Percentiles rank a stretch among this genome's conserved stretches.
These are phyloP conservation scores for Nemania sp. DNA, from an alignment of 2,329 filamentous ascomycete species.

Conservation along the genomic window DNA sequence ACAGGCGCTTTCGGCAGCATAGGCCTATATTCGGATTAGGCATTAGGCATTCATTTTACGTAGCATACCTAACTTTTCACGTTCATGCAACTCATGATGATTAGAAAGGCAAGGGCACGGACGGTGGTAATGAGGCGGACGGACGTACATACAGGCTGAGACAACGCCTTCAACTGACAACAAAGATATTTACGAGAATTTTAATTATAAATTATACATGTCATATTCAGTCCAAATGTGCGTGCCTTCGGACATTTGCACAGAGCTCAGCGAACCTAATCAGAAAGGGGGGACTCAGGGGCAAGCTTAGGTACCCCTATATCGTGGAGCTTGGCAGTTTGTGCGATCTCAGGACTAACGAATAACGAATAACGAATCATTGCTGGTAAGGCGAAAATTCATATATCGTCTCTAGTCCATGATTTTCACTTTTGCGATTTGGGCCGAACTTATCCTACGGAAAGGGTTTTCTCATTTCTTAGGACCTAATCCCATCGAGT, in stretches of 20 bases:
- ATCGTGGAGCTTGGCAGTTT: too few species aligned
- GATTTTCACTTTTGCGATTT: too few species aligned
- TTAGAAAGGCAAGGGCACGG: conserved; percentile 1
- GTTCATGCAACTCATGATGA: background rate
- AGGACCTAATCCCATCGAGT: background rate
- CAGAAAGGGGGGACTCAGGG: too few species aligned
- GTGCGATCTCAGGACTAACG: too few species aligned
- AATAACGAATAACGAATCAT: too few species aligned
- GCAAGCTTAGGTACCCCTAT: too few species aligned
- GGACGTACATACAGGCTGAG: conserved; percentile 26
- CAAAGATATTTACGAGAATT: conserved; percentile 14
- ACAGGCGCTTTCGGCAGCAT: conserved; percentile 31
- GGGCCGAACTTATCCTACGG: too few species aligned
- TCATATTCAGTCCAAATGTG: background rate
- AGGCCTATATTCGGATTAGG: conserved; percentile 30
- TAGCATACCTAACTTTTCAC: conserved; percentile 21
- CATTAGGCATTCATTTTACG: conserved; percentile 29
- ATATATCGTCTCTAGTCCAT: too few species aligned
- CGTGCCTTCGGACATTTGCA: background rate
- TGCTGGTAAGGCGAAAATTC: too few species aligned
- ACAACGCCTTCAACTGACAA: conserved; percentile 10
- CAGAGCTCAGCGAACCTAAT: background rate
- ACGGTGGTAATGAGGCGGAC: conserved; percentile 16
- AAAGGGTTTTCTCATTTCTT: background rate
- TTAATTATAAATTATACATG: background rate